Evolutionary conservation across 768 basidiomycete species (phyloP).

Genomic region (Boletus edulis): DNA sequence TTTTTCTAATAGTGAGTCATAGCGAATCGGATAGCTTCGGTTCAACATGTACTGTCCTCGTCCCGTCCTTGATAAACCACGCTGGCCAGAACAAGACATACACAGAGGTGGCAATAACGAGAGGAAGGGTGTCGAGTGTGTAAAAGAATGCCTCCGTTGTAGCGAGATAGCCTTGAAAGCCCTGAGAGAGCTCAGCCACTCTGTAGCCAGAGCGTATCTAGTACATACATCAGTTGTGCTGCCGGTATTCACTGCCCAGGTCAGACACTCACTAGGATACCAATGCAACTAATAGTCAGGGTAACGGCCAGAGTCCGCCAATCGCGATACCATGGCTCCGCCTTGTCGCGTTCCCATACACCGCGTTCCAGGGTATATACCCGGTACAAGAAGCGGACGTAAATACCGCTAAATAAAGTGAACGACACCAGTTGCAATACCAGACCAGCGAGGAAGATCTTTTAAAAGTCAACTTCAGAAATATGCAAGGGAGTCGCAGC

Average conservation of each 20-base stretch:
- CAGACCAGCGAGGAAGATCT: slow-evolving; percentile 62
- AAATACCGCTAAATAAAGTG: slow-evolving; percentile 45
- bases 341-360: slow-evolving; percentile 39
- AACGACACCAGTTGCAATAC: slow-evolving; percentile 56
- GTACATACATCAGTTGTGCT: not conserved
- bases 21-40: slow-evolving; percentile 27
- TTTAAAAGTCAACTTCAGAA: slow-evolving; percentile 37
- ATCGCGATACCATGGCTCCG: slow-evolving; percentile 47
- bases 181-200: slow-evolving; percentile 59
- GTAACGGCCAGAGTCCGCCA: slow-evolving; percentile 58
- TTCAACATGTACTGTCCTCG: not conserved
- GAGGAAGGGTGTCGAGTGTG: slow-evolving; percentile 62
- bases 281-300: slow-evolving; percentile 53
- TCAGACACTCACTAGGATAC: slow-evolving; percentile 52
- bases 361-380: slow-evolving; percentile 35
- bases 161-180: slow-evolving; percentile 56
- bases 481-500: not conserved
- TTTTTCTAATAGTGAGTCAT: not conserved
- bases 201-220: slow-evolving; percentile 67
- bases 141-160: slow-evolving; percentile 65
- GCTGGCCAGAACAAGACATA: slow-evolving; percentile 69
- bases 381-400: slow-evolving; percentile 46
- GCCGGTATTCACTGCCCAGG: no score
- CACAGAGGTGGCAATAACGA: slow-evolving; percentile 55
- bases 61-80: slow-evolving; percentile 37